Evolutionary conservation across 768 basidiomycete genomes (phyloP), one percentile per base, ranked within the genome.

Genomic region (Agrocybe praecox): DNA sequence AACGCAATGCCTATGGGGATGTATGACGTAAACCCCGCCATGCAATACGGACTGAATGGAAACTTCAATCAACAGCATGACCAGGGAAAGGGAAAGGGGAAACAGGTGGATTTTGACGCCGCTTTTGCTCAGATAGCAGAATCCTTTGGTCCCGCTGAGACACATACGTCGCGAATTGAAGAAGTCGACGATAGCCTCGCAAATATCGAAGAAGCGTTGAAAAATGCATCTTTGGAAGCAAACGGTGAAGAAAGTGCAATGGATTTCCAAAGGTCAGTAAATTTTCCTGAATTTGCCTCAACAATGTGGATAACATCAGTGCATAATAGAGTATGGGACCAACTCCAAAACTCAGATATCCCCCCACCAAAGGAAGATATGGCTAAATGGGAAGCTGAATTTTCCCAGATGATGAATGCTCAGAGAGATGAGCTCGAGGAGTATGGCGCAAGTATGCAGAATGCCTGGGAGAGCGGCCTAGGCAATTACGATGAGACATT

Each of bases 361-460:
- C 81, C 85, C 2, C 83, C 86, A 1, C 77, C 82, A 5, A 65
- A 76, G 21, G 87, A 85, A 67, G 88, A 91, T 56, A 68, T 90
- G 53, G 83, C 85, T 1, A 87, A 86, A 69, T 93, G 91, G 91
- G 92, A 94, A 69, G 82, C 89, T 6, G 86, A 93, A 68, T 89
- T 93, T 60, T 87, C 88, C 66, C 86, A 92, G 57, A 73, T 92
- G 42, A 90, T 93, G 89, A 79, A 77, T 32, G 67, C 80, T 9
- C 79, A 87, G 56, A 82, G 88, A 26, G 86, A 90, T 23, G 86
- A 87, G 26, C 69, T 84, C 1, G 84, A 87, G 53, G 89, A 89
- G 65, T 86, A 85, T 47, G 84, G 85, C 15, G 70, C 73, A 2
- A 72, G 71, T 18, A 88, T 91, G 82, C 81, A 88, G 64, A 69